A percentile compares a stretch with the other conserved stretches of the same genome.
phyloP scores from a whole-genome alignment of 805 yeast species.

The Lipomyces mesembrius region DNA sequence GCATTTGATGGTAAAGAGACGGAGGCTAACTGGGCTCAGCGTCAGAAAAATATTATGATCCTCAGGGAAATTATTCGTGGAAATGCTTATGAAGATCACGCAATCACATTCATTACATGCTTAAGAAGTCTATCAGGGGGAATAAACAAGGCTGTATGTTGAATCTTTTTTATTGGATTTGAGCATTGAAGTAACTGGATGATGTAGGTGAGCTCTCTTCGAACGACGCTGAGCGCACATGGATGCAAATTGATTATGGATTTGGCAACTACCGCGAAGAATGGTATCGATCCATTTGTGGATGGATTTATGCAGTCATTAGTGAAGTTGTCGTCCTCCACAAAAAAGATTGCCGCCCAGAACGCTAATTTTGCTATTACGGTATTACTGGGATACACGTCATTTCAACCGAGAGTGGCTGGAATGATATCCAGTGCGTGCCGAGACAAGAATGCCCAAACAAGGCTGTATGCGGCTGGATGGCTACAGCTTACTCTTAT shows the following conservation, averaged over 20 bases:
- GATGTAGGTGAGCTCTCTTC: conserved; percentile 57
- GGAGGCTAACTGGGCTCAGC: conserved; percentile 78
- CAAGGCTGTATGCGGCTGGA: conserved; percentile 68
- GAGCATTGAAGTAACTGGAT: not conserved
- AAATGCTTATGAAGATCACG: conserved; percentile 50
- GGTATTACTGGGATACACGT: conserved; percentile 50
- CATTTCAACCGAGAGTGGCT: conserved; percentile 58
- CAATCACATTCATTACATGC: conserved; percentile 47
- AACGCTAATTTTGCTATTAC: conserved; percentile 60
- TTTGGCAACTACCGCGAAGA: conserved; percentile 41
- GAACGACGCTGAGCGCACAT: conserved; percentile 80
- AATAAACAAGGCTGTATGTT: conserved; percentile 58
- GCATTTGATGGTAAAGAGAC: conserved; percentile 76
- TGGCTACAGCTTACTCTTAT: conserved; percentile 71
- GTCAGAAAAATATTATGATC: conserved; percentile 66
- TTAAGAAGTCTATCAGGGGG: conserved; percentile 58
- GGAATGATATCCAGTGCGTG: conserved; percentile 57
- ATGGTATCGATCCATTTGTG: conserved; percentile 46
- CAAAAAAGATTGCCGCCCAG: conserved; percentile 66
- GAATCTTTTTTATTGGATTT: not conserved
- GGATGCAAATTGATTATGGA: conserved; percentile 82
- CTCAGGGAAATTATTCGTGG: conserved; percentile 68
- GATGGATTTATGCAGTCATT: conserved; percentile 58
- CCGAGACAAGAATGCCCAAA: conserved; percentile 70
- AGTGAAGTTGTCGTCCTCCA: conserved; percentile 59